A percentile compares a stretch with the other conserved stretches of the same genome.
These are phyloP conservation scores for Aspergillus hancockii DNA, from an alignment of 495 filamentous ascomycete genomes.

Conservation along the genomic window DNA sequence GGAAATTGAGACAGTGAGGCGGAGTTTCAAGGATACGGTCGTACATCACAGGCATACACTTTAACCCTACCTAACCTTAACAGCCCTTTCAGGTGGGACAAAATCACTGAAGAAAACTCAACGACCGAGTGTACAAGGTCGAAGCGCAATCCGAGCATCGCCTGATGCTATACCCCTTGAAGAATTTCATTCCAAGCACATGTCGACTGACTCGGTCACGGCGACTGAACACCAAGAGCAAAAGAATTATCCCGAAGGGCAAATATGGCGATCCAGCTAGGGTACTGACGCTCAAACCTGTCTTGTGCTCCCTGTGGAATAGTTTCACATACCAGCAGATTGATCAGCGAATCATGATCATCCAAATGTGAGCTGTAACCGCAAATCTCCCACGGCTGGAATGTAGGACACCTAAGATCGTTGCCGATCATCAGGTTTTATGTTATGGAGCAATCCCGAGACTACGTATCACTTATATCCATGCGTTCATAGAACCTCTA, in stretches of 20 bases:
- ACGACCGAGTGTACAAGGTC: background rate
- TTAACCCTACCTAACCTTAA: background rate
- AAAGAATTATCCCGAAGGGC: background rate
- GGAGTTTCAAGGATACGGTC: background rate
- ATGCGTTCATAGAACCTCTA: background rate
- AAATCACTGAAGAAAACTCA: background rate
- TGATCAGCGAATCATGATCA: background rate
- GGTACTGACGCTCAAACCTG: background rate
- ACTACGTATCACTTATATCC: background rate
- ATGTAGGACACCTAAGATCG: background rate
- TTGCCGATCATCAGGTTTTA: background rate
- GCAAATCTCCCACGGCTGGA: background rate
- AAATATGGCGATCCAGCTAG: background rate
- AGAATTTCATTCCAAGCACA: constrained; percentile 1
- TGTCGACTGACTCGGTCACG: background rate
- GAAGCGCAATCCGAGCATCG: background rate
- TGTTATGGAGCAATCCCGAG: background rate
- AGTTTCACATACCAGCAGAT: background rate
- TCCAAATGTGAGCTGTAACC: background rate
- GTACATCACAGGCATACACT: background rate
- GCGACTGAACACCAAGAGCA: background rate
- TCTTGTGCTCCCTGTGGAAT: background rate
- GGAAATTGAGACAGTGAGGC: background rate
- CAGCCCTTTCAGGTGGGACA: too few species aligned
- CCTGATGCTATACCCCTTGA: background rate